phyloP scores from a whole-genome alignment of 176 grass and related monocot genomes.

The Tillandsia fasciculata region DNA sequence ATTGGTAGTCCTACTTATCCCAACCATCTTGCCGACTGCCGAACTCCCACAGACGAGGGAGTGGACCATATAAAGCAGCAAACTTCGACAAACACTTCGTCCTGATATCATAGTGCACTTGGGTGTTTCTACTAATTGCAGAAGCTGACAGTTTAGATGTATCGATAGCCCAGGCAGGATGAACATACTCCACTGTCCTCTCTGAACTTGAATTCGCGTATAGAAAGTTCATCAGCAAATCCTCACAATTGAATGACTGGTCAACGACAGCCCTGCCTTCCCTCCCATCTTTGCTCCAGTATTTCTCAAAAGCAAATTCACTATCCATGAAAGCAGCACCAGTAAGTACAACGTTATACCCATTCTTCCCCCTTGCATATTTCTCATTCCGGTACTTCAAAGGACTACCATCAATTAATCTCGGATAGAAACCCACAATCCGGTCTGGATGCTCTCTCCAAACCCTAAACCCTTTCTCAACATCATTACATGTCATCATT shows the following conservation, averaged over 20 bases:
- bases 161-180: conserved; percentile 95
- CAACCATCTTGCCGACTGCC: conserved; percentile 51
- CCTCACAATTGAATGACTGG: conserved; percentile 92
- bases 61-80: conserved; percentile 51
- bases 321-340: conserved; percentile 95
- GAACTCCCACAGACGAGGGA: conserved; percentile 49
- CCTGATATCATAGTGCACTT: conserved; percentile 67
- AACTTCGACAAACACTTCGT: conserved; percentile 82
- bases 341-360: conserved; percentile 88
- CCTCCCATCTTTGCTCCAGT: conserved; percentile 78
- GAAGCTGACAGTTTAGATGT: conserved; percentile 86
- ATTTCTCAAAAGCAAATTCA: conserved; percentile 70
- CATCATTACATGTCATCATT: conserved; percentile 95
- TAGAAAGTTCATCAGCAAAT: conserved; percentile 88
- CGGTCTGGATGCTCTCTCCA: conserved; percentile 90
- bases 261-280: conserved; percentile 71
- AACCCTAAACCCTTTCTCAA: conserved; percentile 90
- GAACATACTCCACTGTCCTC: conserved; percentile 82
- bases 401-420: conserved; percentile 69
- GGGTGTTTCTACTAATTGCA: conserved; percentile 83
- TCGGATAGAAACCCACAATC: conserved; percentile 87
- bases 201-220: conserved; percentile 55
- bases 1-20: conserved; percentile 56
- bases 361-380: conserved; percentile 78
- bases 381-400: conserved; percentile 75